Evolutionary conservation across 169 alveolate species (phyloP).

Genomic region (Plasmodium billcollinsi): DNA sequence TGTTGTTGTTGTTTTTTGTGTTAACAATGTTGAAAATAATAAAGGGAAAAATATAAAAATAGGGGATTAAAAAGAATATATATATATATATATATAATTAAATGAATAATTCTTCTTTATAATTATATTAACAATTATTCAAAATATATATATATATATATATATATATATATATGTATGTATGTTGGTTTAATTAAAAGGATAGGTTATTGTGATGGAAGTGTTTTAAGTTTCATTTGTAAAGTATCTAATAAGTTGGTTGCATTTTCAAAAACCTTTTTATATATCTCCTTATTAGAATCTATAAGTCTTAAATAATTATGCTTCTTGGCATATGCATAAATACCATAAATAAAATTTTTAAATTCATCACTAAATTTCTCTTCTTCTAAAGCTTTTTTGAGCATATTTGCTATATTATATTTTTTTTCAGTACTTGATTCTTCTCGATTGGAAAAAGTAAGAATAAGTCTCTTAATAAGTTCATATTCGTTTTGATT

Average conservation of each 20-base stretch:
- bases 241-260: not conserved
- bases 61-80: too few relatives aligned
- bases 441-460: not conserved
- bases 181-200: too few relatives aligned
- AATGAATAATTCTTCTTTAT: too few relatives aligned
- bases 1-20: too few relatives aligned
- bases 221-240: not conserved
- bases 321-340: constrained; percentile 27
- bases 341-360: constrained; percentile 24
- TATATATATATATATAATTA: too few relatives aligned
- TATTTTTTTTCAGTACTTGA: not conserved
- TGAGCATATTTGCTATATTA: not conserved
- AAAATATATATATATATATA: too few relatives aligned
- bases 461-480: constrained; percentile 6
- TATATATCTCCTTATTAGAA: not conserved
- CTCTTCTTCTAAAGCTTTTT: constrained; percentile 12
- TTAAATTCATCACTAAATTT: constrained; percentile 11
- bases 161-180: too few relatives aligned
- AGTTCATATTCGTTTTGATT: constrained; percentile 19
- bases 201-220: too few relatives aligned
- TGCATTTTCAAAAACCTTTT: not conserved
- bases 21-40: too few relatives aligned
- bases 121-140: too few relatives aligned
- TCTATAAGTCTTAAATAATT: constrained; percentile 10
- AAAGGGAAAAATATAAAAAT: too few relatives aligned